Evolutionary conservation across 305 asterid genomes (phyloP), one percentile per base, ranked within the genome.

Genomic region (Fraxinus baroniana): DNA sequence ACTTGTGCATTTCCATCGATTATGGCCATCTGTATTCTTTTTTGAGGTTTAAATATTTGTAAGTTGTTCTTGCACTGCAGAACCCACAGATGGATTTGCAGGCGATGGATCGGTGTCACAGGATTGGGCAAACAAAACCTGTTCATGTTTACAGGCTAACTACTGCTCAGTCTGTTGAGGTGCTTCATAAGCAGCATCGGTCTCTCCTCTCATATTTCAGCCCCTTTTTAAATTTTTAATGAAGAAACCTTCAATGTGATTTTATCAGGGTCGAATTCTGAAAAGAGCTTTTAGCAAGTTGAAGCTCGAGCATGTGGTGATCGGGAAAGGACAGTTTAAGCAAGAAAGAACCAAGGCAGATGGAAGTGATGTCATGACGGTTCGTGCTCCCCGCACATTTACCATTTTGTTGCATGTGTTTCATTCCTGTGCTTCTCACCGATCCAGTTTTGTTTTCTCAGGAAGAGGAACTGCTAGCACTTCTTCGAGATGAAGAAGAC

Each of bases 61-160:
- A 12, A 44, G 76, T 79, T 87, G 77, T 44, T 74, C 78, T 78
- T 85, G 87, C 55, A 13, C 80, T 85, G 79, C 93, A 96, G 99
- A 96, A 96, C 84, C 99, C 99, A 71, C 99, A 96, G 89, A 91
- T 92, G 98, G 99, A 96, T 90, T 90, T 96, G 84, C 99, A 96
- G 85, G 99, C 98, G 76, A 96, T 96, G 99, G 99, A 96, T 78
- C 87, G 99, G 64, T 96, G 99, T 60, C 99, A 96, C 76, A 91
- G 99, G 83, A 96, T 96, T 68, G 99, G 99, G 85, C 99, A 96
- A 87, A 96, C 99, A 36, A 96, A 94, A 85, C 99, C 99, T 76
- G 99, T 94, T 85, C 99, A 96, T 87, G 98, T 96, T 74, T 96
- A 96, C 91, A 85, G 99, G 87, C 93, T 96, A 37, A 91, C 95